Evolutionary conservation across 192 early-diverging fungal genomes (phyloP).

Genomic region (Podila horticola): DNA sequence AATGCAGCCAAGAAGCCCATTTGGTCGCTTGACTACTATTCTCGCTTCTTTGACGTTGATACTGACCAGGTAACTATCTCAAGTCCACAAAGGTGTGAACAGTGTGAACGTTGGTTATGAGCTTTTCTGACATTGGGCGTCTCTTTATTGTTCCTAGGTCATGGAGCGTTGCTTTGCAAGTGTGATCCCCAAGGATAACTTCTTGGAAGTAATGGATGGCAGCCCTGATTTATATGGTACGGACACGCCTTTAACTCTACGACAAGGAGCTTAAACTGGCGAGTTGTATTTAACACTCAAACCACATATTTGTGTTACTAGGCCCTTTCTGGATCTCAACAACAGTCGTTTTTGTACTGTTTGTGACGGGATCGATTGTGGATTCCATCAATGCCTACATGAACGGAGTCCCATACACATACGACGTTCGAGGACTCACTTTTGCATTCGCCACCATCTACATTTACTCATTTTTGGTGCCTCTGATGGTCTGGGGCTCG

Average conservation of each 20-base stretch:
- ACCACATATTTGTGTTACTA: constrained; percentile 13
- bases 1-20: constrained; percentile 63
- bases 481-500: constrained; percentile 80
- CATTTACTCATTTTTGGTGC: constrained; percentile 76
- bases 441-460: constrained; percentile 88
- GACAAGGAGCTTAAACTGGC: not conserved
- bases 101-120: not conserved
- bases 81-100: not conserved
- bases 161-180: constrained; percentile 76
- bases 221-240: constrained; percentile 96
- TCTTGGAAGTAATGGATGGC: constrained; percentile 78
- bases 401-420: constrained; percentile 62
- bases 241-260: not conserved
- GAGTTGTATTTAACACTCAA: not conserved
- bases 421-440: constrained; percentile 85
- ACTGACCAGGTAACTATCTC: constrained; percentile 74
- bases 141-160: constrained; percentile 59
- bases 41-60: constrained; percentile 94
- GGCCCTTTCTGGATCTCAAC: constrained; percentile 99
- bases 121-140: not conserved
- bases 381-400: constrained; percentile 81
- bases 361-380: constrained; percentile 92
- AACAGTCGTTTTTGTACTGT: constrained; percentile 95
- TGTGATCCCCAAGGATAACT: constrained; percentile 79
- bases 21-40: constrained; percentile 92